phyloP scores from a whole-genome alignment of 2,329 filamentous ascomycete genomes.

The Leptographium radiaticola region DNA sequence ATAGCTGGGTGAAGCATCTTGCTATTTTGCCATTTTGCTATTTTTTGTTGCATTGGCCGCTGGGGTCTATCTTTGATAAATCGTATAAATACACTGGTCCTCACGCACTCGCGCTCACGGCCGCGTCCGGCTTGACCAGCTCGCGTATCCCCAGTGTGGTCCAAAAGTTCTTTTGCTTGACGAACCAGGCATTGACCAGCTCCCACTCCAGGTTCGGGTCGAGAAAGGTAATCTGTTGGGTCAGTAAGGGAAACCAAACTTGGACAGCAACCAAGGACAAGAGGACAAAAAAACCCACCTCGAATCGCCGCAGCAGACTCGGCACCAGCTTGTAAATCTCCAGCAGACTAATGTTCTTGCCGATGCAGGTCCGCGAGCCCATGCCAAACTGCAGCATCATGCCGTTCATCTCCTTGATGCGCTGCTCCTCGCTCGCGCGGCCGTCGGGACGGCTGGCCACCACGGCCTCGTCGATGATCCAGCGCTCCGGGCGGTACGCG shows the following conservation, averaged over 20 bases:
- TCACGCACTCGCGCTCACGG: not conserved
- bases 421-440: conserved; percentile 30
- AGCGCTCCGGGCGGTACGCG: conserved; percentile 54
- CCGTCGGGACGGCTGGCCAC: conserved; percentile 9
- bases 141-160: conserved; percentile 30
- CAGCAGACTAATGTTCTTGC: conserved; percentile 50
- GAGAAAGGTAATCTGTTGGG: conserved; percentile 35
- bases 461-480: conserved; percentile 32
- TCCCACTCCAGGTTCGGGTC: conserved; percentile 43
- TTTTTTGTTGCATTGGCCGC: too few species aligned
- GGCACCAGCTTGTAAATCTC: conserved; percentile 54
- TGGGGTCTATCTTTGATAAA: too few species aligned
- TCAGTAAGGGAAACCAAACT: not conserved
- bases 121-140: conserved; percentile 19
- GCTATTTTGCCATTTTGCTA: too few species aligned
- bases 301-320: conserved; percentile 49
- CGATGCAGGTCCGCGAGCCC: conserved; percentile 56
- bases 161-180: conserved; percentile 45
- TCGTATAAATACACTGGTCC: too few species aligned
- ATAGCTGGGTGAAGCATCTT: too few species aligned
- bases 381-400: conserved; percentile 65
- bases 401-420: conserved; percentile 53
- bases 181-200: conserved; percentile 49
- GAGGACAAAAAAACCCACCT: conserved; percentile 26
- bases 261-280: not conserved